These are phyloP conservation scores for Trichosporon ovoides DNA, from an alignment of 1,284 basidiomycete species.

Conservation along the genomic window DNA sequence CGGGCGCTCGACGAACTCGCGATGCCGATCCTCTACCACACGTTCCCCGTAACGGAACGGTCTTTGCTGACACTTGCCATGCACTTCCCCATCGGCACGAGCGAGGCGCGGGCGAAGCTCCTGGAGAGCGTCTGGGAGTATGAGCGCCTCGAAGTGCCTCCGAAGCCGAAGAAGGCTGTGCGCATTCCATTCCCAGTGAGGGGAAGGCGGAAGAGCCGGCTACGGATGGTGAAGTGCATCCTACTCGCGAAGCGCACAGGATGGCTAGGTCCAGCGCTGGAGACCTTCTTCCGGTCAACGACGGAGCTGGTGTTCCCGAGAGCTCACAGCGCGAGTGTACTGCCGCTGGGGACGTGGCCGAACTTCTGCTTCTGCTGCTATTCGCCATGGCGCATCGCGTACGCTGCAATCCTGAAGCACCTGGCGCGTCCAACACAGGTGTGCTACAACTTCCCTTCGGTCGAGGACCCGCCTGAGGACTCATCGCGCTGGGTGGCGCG, in stretches of 20 bases:
- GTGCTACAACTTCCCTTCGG: constrained; percentile 1
- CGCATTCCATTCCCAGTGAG: not conserved
- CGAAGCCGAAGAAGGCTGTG: not conserved
- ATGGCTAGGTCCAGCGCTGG: not conserved
- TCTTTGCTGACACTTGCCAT: not conserved
- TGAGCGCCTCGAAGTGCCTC: not conserved
- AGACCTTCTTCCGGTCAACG: not conserved
- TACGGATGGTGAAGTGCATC: not conserved
- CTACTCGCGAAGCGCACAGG: not conserved
- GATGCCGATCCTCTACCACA: not conserved
- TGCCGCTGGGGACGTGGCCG: not conserved
- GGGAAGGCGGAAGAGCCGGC: not conserved
- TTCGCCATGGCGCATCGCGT: not conserved
- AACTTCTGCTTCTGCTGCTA: constrained; percentile 6
- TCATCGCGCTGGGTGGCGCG: not conserved
- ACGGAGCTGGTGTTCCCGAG: not conserved
- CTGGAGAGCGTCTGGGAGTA: not conserved
- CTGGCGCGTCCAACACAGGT: not conserved
- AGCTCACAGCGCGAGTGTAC: not conserved
- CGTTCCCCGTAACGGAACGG: not conserved
- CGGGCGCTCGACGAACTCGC: not conserved
- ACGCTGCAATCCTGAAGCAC: not conserved
- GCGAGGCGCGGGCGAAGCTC: not conserved
- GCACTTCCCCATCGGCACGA: not conserved
- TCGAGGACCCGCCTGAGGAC: not conserved